Evolutionary conservation across 495 filamentous ascomycete species (phyloP).

Genomic region (Halenospora varia): DNA sequence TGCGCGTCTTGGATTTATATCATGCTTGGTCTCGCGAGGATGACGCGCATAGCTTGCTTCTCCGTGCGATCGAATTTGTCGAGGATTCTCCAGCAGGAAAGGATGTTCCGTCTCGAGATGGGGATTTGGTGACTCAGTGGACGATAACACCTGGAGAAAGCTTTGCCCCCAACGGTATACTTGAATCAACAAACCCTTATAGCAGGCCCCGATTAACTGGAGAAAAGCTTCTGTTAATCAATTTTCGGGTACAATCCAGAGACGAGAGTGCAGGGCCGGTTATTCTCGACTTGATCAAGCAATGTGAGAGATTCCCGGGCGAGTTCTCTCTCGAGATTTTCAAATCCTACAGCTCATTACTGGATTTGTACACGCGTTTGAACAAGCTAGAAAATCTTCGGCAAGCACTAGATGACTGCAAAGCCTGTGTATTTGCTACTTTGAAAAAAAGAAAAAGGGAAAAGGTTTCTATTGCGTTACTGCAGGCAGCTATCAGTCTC

Average conservation of each 20-base stretch:
- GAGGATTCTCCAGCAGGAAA: not conserved
- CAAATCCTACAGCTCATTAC: not conserved
- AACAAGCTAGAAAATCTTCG: not conserved
- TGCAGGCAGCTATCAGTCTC: not conserved
- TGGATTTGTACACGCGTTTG: not conserved
- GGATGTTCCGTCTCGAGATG: too few species aligned
- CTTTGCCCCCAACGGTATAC: too few species aligned
- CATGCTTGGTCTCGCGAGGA: not conserved
- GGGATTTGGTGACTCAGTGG: too few species aligned
- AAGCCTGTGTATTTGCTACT: not conserved
- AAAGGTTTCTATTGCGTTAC: not conserved
- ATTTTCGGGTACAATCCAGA: not conserved
- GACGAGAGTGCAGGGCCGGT: not conserved
- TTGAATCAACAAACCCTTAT: too few species aligned
- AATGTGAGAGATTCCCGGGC: not conserved
- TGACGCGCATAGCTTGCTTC: not conserved
- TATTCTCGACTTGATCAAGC: not conserved
- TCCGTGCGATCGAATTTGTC: not conserved
- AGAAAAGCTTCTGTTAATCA: not conserved
- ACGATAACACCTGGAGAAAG: too few species aligned
- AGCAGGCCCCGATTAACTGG: not conserved
- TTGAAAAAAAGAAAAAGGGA: not conserved
- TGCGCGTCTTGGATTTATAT: not conserved
- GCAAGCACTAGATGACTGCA: not conserved
- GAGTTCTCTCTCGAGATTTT: not conserved